Conservation (phyloP, 805 yeast species). For the Zygosaccharomyces gambellarensis region DNA sequence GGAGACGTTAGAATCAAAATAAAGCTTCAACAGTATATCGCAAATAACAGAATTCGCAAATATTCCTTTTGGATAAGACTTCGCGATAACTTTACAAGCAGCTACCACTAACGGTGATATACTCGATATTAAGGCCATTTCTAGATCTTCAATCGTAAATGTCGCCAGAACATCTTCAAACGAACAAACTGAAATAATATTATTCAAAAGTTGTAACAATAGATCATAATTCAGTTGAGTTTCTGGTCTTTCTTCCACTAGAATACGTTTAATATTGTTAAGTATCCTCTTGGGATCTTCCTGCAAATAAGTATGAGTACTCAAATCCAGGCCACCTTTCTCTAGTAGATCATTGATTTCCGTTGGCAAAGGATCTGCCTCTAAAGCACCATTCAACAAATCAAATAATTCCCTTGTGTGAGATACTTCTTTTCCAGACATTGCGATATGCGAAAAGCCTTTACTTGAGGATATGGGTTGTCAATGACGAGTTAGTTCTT, state of each 20-base stretch:
- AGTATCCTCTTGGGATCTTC: conserved; percentile 17
- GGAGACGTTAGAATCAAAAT: conserved; percentile 21
- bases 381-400: conserved; percentile 10
- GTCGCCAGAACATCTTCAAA: conserved; percentile 25
- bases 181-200: conserved; percentile 15
- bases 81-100: conserved; percentile 27
- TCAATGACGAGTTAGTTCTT: background rate
- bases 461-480: background rate
- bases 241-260: conserved; percentile 8
- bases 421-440: background rate
- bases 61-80: conserved; percentile 27
- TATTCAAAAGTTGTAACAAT: conserved; percentile 20
- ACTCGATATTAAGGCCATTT: conserved; percentile 20
- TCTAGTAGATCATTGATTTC: conserved; percentile 17
- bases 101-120: conserved; percentile 17
- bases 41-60: conserved; percentile 21
- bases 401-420: conserved; percentile 8
- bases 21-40: conserved; percentile 21
- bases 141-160: conserved; percentile 23
- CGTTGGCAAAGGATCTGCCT: conserved; percentile 6
- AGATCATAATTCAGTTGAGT: conserved; percentile 20
- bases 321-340: conserved; percentile 20
- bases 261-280: conserved; percentile 14
- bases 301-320: conserved; percentile 10
- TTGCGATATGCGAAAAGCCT: background rate